Evolutionary conservation across 139 green algal genomes (phyloP), one percentile per base, ranked within the genome.

Genomic region (Chlamydomonas schloesseri): DNA sequence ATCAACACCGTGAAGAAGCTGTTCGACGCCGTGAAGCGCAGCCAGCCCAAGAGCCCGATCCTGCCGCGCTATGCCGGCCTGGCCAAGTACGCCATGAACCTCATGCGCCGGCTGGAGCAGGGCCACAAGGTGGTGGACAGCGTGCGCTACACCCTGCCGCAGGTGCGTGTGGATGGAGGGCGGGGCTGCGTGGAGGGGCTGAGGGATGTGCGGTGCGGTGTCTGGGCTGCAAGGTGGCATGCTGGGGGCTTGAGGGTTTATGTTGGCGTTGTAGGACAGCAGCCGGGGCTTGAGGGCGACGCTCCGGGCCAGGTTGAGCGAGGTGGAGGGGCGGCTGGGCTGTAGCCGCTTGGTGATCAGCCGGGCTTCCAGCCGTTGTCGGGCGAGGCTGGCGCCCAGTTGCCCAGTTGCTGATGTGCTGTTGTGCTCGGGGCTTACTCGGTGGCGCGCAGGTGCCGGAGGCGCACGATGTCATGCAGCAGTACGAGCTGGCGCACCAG

Each of bases 1-100:
- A 93, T 98, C 72, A 97, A 97, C 83, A 81, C 86, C 36, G 93
- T 95, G 29, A 97, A 96, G 88, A 95, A 96, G 86, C 90, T 95
- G 55, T 95, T 98, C 88, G 95, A 98, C 80, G 73, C 87, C 31
- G 84, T 96, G 9, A 78, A 93, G 36, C 83, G 93, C 26, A 74
- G 71, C 34, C 93, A 94, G 47, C 92, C 93, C 47, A 91, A 94
- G 79, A 91, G 83, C 36, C 92, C 94, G 28, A 78, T 94, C 36
- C 87, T 98, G 62, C 96, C 96, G 20, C 84, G 88, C 53, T 95
- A 96, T 76, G 90, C 94, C 21, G 96, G 95, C 37, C 88, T 90
- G 34, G 96, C 96, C 36, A 91, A 92, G 78, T 91, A 91, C 37
- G 93, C 90, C 31, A 87, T 89, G 58, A 89, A 91, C 46, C 89